Percentiles rank a stretch among this genome's conserved stretches.
phyloP scores from a whole-genome alignment of 2,329 filamentous ascomycete species.

The Penicillium sp. region DNA sequence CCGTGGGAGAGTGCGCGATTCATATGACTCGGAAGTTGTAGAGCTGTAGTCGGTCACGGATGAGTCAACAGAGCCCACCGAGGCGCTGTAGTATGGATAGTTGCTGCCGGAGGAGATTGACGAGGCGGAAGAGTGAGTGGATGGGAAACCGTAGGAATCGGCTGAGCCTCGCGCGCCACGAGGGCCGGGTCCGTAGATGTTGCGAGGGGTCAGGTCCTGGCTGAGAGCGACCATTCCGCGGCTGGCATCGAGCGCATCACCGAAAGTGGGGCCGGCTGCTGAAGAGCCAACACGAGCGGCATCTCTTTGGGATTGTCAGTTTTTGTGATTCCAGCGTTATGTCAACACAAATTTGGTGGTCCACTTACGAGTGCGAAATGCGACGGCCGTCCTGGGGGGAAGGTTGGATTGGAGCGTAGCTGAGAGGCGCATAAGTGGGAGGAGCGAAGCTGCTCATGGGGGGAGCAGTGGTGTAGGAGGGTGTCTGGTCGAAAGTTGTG shows the following conservation, averaged over 20 bases:
- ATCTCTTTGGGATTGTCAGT: slow-evolving; percentile 32
- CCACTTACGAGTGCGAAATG: slow-evolving; percentile 80
- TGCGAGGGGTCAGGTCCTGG: slow-evolving; percentile 84
- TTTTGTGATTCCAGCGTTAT: neutral
- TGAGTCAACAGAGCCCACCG: slow-evolving; percentile 65
- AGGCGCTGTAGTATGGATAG: slow-evolving; percentile 83
- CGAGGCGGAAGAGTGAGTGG: slow-evolving; percentile 85
- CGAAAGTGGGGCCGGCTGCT: slow-evolving; percentile 64
- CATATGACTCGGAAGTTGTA: slow-evolving; percentile 77
- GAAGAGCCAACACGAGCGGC: slow-evolving; percentile 35
- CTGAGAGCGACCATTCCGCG: slow-evolving; percentile 94
- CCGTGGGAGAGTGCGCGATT: slow-evolving; percentile 80
- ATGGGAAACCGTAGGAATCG: slow-evolving; percentile 89
- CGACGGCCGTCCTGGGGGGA: slow-evolving; percentile 60
- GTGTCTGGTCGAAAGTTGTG: slow-evolving; percentile 68
- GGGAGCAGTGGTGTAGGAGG: slow-evolving; percentile 66
- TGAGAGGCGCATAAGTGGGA: slow-evolving; percentile 73
- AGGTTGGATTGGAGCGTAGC: slow-evolving; percentile 65
- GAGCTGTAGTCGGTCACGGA: slow-evolving; percentile 93
- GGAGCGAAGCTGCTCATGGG: slow-evolving; percentile 68
- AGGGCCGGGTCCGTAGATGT: slow-evolving; percentile 78
- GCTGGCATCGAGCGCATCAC: slow-evolving; percentile 87
- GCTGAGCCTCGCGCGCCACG: slow-evolving; percentile 66
- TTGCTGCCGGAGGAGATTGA: slow-evolving; percentile 82
- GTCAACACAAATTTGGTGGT: slow-evolving; percentile 12